These are phyloP conservation scores for Escallonia herrerae DNA, from an alignment of 129 eudicot species.

Conservation along the genomic window DNA sequence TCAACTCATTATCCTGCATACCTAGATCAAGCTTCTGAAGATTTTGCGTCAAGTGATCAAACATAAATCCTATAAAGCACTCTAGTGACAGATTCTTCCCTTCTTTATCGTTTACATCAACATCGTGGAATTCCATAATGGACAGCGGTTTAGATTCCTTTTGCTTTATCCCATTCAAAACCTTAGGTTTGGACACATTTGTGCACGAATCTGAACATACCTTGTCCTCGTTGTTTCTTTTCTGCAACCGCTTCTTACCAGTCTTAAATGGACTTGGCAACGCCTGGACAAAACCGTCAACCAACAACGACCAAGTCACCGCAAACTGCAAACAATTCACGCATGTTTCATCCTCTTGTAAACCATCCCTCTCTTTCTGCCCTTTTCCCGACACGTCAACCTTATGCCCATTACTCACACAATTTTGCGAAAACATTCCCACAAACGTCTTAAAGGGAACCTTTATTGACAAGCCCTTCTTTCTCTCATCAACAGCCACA, in stretches of 20 bases:
- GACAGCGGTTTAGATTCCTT: constrained; percentile 30
- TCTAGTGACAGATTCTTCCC: constrained; percentile 52
- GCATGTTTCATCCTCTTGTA: constrained; percentile 45
- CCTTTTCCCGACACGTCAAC: constrained; percentile 28
- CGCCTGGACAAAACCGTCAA: constrained; percentile 63
- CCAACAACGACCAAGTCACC: constrained; percentile 61
- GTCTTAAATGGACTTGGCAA: constrained; percentile 49
- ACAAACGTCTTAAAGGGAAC: constrained; percentile 40
- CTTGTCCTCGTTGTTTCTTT: constrained; percentile 25
- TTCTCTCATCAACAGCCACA: constrained; percentile 32
- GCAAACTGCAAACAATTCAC: constrained; percentile 70
- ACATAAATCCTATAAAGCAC: constrained; percentile 45
- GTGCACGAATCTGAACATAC: constrained; percentile 6
- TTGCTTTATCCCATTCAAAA: constrained; percentile 25
- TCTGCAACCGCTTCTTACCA: constrained; percentile 55
- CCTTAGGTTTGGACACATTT: constrained; percentile 24
- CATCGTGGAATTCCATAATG: constrained; percentile 25
- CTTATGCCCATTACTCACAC: constrained; percentile 21
- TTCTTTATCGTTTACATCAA: constrained; percentile 25
- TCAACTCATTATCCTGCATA: constrained; percentile 26
- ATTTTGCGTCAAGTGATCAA: constrained; percentile 60
- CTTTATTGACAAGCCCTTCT: constrained; percentile 34
- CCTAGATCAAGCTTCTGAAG: constrained; percentile 56
- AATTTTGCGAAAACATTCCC: constrained; percentile 41
- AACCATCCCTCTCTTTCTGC: constrained; percentile 24